Conservation (phyloP, 345 rosid genomes). For the Arabis alpina region DNA sequence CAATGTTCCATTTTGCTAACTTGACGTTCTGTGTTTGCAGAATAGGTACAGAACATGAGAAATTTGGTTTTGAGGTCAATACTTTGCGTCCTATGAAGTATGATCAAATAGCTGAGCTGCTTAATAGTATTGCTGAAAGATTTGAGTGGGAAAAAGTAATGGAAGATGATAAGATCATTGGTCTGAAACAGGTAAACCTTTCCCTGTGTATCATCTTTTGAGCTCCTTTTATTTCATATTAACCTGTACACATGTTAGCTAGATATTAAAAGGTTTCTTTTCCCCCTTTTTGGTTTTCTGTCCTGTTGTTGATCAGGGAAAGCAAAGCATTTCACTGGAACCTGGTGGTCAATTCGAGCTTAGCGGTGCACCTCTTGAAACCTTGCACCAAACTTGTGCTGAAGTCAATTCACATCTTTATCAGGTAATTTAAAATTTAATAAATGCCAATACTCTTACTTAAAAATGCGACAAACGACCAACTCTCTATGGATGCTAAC, state of each 20-base stretch:
- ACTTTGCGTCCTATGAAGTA: conserved; percentile 87
- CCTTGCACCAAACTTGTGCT: conserved; percentile 98
- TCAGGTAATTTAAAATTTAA: conserved; percentile 57
- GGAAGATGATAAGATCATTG: conserved; percentile 89
- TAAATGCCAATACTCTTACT: conserved; percentile 19
- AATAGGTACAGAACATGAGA: conserved; percentile 99
- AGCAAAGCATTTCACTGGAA: conserved; percentile 97
- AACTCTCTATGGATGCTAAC: conserved; percentile 21
- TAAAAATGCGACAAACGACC: neutral
- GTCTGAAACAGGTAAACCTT: conserved; percentile 81
- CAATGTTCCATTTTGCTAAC: too few species aligned
- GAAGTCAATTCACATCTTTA: conserved; percentile 99
- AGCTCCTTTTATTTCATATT: too few species aligned
- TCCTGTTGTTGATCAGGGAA: conserved; percentile 77
- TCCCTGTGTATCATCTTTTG: neutral
- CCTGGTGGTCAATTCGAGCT: conserved; percentile 99
- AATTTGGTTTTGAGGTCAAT: conserved; percentile 89
- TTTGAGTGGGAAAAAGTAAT: conserved; percentile 97
- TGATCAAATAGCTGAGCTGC: conserved; percentile 90
- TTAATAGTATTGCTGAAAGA: conserved; percentile 94
- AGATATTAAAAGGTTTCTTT: neutral
- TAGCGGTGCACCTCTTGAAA: conserved; percentile 99
- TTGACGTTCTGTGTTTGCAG: too few species aligned
- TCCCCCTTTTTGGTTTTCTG: neutral
- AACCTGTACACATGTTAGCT: too few species aligned